Percentiles rank a stretch among this genome's conserved stretches.
Evolutionary conservation across 2,329 filamentous ascomycete species (phyloP).

Genomic region (Rachicladosporium sp.): DNA sequence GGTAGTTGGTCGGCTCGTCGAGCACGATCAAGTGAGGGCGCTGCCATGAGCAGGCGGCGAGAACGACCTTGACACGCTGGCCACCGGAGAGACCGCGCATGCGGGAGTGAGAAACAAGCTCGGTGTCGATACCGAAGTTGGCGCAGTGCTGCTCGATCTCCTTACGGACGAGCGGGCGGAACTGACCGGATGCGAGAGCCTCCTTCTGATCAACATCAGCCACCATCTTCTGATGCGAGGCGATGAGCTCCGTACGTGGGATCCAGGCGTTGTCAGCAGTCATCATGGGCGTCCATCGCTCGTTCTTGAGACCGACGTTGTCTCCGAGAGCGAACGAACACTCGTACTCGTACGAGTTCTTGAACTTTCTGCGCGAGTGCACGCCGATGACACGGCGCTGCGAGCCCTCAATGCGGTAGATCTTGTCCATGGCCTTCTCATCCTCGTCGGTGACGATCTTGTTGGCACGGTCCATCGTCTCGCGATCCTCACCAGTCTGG

Average conservation of each 20-base stretch:
- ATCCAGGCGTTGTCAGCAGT: constrained; percentile 96
- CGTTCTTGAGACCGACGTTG: constrained; percentile 96
- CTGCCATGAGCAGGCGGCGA: constrained; percentile 97
- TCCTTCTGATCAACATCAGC: constrained; percentile 99
- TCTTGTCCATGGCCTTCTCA: constrained; percentile 98
- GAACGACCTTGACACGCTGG: constrained; percentile 99
- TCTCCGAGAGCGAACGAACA: constrained; percentile 97
- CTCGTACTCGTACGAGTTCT: constrained; percentile 99
- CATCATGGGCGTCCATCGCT: constrained; percentile 98
- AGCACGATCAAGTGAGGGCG: constrained; percentile 98
- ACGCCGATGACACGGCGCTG: constrained; percentile 92
- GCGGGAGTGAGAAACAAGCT: constrained; percentile 95
- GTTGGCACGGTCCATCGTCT: constrained; percentile 99
- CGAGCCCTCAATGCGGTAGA: constrained; percentile 83
- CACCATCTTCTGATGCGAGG: constrained; percentile 96
- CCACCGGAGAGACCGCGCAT: constrained; percentile 99
- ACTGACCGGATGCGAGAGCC: constrained; percentile 84
- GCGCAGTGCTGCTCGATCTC: constrained; percentile 95
- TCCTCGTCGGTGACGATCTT: constrained; percentile 99
- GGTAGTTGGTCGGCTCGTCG: constrained; percentile 98
- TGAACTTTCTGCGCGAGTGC: constrained; percentile 97
- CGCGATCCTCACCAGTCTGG: constrained; percentile 99
- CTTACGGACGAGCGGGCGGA: constrained; percentile 69
- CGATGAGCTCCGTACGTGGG: constrained; percentile 85
- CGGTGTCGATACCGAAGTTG: constrained; percentile 95